These are phyloP conservation scores for Corrigiola litoralis DNA, from an alignment of 179 eudicot species.

Conservation along the genomic window DNA sequence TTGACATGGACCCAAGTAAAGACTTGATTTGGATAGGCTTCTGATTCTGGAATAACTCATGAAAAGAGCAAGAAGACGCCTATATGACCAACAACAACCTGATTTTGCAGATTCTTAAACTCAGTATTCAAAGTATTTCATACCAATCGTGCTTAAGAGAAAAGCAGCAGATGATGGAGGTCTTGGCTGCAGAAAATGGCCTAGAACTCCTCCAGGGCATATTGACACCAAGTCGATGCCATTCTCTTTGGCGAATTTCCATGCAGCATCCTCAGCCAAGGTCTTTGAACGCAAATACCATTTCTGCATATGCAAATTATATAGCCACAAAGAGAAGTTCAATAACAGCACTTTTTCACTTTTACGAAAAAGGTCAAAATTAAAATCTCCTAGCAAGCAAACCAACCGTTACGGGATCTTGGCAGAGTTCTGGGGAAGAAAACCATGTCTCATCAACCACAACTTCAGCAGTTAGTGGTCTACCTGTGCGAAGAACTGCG, in stretches of 20 bases:
- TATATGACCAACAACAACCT: no score
- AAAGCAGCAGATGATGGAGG: conserved; percentile 32
- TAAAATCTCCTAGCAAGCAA: background rate
- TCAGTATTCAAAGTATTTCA: background rate
- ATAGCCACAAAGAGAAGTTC: background rate
- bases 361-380: background rate
- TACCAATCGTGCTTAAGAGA: conserved; percentile 36
- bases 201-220: conserved; percentile 49
- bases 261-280: conserved; percentile 60
- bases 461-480: conserved; percentile 25
- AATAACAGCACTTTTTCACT: background rate
- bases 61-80: no score
- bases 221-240: conserved; percentile 51
- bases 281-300: conserved; percentile 60
- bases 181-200: conserved; percentile 52
- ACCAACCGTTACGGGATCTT: conserved; percentile 10
- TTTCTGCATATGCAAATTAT: conserved; percentile 19
- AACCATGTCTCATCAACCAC: conserved; percentile 36
- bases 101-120: no score
- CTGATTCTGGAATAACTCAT: conserved; percentile 26
- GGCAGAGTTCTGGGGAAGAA: conserved; percentile 23
- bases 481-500: conserved; percentile 17
- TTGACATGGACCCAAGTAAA: conserved; percentile 42
- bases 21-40: conserved; percentile 21
- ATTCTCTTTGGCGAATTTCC: conserved; percentile 52